Conservation (phyloP, 108 stramenopile genomes). For the Pseudonitzschia delicatissima region DNA sequence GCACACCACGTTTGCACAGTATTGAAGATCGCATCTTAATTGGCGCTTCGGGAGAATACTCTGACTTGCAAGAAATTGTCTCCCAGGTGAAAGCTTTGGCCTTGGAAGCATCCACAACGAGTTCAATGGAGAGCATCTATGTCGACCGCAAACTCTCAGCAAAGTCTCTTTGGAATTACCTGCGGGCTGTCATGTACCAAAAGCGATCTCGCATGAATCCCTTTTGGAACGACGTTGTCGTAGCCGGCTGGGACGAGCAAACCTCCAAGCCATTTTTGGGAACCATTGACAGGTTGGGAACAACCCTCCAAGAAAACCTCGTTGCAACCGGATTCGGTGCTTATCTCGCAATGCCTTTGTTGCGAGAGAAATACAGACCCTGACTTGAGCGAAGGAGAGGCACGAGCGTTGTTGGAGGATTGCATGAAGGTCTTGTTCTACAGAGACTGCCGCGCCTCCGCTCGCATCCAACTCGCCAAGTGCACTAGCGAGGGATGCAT, state of each 20-base stretch:
- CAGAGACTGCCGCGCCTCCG: constrained; percentile 93
- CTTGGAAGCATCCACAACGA: constrained; percentile 57
- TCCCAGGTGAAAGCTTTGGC: constrained; percentile 76
- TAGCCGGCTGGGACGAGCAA: constrained; percentile 73
- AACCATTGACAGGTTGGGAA: constrained; percentile 94
- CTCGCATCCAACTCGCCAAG: constrained; percentile 96
- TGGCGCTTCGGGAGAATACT: constrained; percentile 93
- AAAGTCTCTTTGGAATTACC: constrained; percentile 76
- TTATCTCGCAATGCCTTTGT: constrained; percentile 92
- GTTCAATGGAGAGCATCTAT: constrained; percentile 59
- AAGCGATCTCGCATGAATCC: constrained; percentile 95
- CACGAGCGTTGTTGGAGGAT: constrained; percentile 94
- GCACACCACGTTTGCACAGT: constrained; percentile 73
- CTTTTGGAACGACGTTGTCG: constrained; percentile 96
- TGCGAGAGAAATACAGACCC: constrained; percentile 90
- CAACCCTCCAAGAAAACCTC: constrained; percentile 91
- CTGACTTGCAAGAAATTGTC: constrained; percentile 90
- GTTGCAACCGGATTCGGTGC: constrained; percentile 97
- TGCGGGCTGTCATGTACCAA: constrained; percentile 95
- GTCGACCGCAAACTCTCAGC: constrained; percentile 62
- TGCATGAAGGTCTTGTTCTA: constrained; percentile 97
- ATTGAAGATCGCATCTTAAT: constrained; percentile 82
- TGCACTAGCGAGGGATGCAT: constrained; percentile 56
- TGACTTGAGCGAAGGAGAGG: constrained; percentile 93
- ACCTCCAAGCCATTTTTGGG: constrained; percentile 83